Base-by-base conservation (phyloP, 495 filamentous ascomycete species). In the Aspergillus carlsbadensis region DNA sequence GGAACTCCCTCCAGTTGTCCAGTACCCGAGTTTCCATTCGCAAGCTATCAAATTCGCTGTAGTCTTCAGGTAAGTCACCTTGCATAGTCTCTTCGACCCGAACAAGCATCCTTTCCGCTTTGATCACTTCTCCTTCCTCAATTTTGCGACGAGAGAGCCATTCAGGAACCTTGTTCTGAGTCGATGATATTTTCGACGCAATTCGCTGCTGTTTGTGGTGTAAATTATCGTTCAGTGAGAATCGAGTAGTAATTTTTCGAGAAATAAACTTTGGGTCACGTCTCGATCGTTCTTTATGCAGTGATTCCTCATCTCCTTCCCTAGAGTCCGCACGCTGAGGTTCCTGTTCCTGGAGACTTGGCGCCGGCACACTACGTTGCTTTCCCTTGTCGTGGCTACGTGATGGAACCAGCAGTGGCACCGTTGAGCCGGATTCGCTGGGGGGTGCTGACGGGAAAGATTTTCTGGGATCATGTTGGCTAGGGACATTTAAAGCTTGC, bases 71-170 rank as follows among this genome's bases (percentile, higher is more conserved):
- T 8, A 89, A 63, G 1, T 77, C 69, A 52, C 76, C 70, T 56
- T 84, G 75, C 17, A 67, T 33, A 0, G 84, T 81, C 33, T 76
- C 69, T 57, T 90, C 87, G 13, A 88, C 77, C 10, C 83, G 77
- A 8, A 90, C 81, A 10, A 91, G 78, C 87, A 91, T 91, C 36
- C 79, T 86, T 62, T 90, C 87, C 65, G 86, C 85, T 65, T 89
- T 90, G 53, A 89, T 66, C 36, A 90, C 83, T 59, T 87, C 82
- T 3, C 87, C 87, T 46, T 83, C 78, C 49, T 80, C 72, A 5
- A 76, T 42, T 49, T 71, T 72, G 6, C 69, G 75, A 44, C 73
- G 71, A 39, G 64, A 72, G 14, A 70, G 68, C 41, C 64, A 67
- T 54, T 66, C 75, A 20, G 72, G 71, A 24, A 78, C 68, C 22